phyloP scores from a whole-genome alignment of 2,329 filamentous ascomycete genomes.

The Colletotrichum costaricense region DNA sequence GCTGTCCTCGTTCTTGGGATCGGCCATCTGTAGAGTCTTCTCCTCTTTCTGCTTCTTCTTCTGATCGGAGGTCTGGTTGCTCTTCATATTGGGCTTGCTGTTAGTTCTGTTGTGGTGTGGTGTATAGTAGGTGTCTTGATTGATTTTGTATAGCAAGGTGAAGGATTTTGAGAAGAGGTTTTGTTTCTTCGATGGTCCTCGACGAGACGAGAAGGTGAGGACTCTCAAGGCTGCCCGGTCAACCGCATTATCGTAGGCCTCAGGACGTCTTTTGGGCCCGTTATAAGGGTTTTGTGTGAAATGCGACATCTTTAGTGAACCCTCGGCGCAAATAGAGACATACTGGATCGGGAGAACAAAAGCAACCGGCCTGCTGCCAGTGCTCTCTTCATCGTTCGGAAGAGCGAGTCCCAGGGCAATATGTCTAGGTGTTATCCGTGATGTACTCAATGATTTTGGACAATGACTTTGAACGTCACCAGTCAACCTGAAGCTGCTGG shows the following conservation, averaged over 20 bases:
- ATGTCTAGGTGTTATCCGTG: background rate
- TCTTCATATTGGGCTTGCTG: background rate
- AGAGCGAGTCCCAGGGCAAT: background rate
- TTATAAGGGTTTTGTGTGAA: background rate
- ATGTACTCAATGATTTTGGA: background rate
- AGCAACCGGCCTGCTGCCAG: background rate
- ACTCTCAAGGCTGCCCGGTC: background rate
- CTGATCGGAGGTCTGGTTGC: background rate
- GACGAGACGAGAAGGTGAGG: background rate
- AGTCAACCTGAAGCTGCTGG: background rate
- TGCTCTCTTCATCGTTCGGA: background rate
- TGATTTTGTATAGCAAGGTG: background rate
- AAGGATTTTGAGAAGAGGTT: background rate
- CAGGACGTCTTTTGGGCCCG: no score
- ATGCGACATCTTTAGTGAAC: background rate
- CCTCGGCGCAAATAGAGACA: background rate
- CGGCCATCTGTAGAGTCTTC: background rate
- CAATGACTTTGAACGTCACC: background rate
- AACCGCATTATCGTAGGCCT: background rate
- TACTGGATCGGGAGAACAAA: background rate
- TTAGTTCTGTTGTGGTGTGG: background rate
- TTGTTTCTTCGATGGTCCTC: background rate
- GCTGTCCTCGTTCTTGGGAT: background rate
- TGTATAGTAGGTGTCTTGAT: background rate
- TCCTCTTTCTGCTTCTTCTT: background rate